phyloP scores from a whole-genome alignment of 805 yeast species.

The Sugiyamaella valdiviana region DNA sequence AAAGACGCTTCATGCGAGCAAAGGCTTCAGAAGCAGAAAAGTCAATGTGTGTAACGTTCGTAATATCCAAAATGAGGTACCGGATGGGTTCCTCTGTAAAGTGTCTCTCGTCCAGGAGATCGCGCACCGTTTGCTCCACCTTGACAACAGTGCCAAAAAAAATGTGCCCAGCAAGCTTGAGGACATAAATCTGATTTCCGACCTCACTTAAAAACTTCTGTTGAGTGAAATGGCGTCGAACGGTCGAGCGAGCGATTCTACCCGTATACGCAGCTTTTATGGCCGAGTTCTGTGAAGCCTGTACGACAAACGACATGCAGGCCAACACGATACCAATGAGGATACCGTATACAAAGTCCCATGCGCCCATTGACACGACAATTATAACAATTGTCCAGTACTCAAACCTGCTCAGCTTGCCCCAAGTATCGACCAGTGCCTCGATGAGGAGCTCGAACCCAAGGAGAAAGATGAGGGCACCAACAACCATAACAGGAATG shows the following conservation, averaged over 20 bases:
- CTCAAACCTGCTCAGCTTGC: slow-evolving; percentile 67
- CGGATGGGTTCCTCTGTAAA: slow-evolving; percentile 55
- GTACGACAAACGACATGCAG: slow-evolving; percentile 90
- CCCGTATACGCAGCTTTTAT: slow-evolving; percentile 81
- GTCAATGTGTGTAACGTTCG: slow-evolving; percentile 71
- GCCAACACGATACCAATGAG: slow-evolving; percentile 86
- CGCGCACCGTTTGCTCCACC: slow-evolving; percentile 69
- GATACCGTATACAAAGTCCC: slow-evolving; percentile 92
- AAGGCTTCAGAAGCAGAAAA: slow-evolving; percentile 96
- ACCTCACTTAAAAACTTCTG: slow-evolving; percentile 77
- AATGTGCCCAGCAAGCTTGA: slow-evolving; percentile 80
- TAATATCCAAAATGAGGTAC: slow-evolving; percentile 78
- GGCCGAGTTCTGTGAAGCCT: slow-evolving; percentile 78
- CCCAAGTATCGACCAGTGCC: slow-evolving; percentile 78
- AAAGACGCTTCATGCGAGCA: slow-evolving; percentile 72
- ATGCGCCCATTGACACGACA: slow-evolving; percentile 90
- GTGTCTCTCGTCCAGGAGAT: slow-evolving; percentile 50
- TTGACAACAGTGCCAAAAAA: slow-evolving; percentile 96
- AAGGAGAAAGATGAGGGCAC: slow-evolving; percentile 78
- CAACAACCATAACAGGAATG: slow-evolving; percentile 95
- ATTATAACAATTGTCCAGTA: slow-evolving; percentile 78
- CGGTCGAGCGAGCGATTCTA: slow-evolving; percentile 83
- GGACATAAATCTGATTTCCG: slow-evolving; percentile 83
- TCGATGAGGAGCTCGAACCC: slow-evolving; percentile 89
- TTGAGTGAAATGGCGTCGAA: slow-evolving; percentile 83